A percentile compares a stretch with the other conserved stretches of the same genome.
These are phyloP conservation scores for Tylopilus balloui DNA, from an alignment of 768 basidiomycete species.

Conservation along the genomic window DNA sequence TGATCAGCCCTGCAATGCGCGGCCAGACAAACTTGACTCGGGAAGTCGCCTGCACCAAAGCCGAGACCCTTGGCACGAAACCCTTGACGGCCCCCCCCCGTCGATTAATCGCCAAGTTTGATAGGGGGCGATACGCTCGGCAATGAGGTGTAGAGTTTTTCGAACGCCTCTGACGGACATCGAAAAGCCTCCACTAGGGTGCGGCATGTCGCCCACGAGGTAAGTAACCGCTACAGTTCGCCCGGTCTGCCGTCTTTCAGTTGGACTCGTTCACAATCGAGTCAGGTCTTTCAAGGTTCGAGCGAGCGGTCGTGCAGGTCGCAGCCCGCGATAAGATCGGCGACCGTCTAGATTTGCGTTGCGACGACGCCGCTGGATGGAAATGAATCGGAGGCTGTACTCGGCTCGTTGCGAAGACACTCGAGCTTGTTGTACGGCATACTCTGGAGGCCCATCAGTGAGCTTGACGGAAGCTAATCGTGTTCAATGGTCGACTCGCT, in stretches of 20 bases:
- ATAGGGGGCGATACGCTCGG: not conserved
- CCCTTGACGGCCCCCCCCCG: not conserved
- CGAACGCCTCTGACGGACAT: not conserved
- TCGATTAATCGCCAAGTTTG: constrained; percentile 5
- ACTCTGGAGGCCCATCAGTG: no score
- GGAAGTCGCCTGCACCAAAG: no score
- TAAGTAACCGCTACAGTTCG: not conserved
- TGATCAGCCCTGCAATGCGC: not conserved
- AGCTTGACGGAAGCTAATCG: constrained; percentile 8
- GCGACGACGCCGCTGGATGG: not conserved
- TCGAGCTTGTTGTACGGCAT: constrained; percentile 1
- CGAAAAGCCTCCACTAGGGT: constrained; percentile 2
- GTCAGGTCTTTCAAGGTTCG: not conserved
- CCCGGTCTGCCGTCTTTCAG: not conserved
- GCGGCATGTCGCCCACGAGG: constrained; percentile 18
- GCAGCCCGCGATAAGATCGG: constrained; percentile 12
- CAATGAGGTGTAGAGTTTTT: constrained; percentile 14
- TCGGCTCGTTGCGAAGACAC: not conserved
- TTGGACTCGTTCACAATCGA: not conserved
- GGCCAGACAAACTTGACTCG: not conserved
- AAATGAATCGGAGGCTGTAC: constrained; percentile 1
- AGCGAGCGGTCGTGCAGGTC: not conserved
- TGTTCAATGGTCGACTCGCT: constrained; percentile 2
- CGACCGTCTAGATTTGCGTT: not conserved
- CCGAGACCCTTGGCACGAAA: no score